Conservation (phyloP, 345 rosid genomes). For the Isatis tinctoria region DNA sequence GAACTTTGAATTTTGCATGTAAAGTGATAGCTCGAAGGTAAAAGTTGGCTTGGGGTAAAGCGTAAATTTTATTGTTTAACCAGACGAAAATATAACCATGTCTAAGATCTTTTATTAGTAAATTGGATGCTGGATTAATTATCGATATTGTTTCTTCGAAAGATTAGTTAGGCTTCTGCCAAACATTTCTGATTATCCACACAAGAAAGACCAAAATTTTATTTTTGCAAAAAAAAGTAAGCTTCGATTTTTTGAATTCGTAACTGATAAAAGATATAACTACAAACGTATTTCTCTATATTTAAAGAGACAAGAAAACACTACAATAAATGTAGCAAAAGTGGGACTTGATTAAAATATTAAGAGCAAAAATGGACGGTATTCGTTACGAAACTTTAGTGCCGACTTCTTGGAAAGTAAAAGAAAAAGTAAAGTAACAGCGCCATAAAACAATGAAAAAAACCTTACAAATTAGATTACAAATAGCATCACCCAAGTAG, state of each 20-base stretch:
- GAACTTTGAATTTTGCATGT: neutral
- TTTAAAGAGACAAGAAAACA: neutral
- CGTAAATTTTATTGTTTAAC: too few species aligned
- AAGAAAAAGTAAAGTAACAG: neutral
- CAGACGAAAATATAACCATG: too few species aligned
- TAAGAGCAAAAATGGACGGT: slow-evolving; percentile 8
- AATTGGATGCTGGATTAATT: too few species aligned
- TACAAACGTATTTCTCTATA: too few species aligned
- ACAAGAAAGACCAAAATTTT: neutral
- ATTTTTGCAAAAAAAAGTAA: neutral
- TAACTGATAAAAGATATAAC: neutral
- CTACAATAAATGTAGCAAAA: neutral
- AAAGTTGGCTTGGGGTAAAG: too few species aligned
- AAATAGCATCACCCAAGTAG: slow-evolving; percentile 2
- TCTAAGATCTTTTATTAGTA: too few species aligned
- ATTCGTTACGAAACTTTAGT: slow-evolving; percentile 1
- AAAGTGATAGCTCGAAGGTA: too few species aligned
- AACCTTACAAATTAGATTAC: neutral
- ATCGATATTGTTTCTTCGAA: too few species aligned
- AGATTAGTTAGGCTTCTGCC: too few species aligned
- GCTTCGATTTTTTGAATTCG: neutral
- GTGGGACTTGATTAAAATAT: neutral
- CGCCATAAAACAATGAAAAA: neutral
- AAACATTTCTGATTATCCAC: too few species aligned
- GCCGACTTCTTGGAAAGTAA: slow-evolving; percentile 26